Evolutionary conservation across 306 rosid species (phyloP), one percentile per base, ranked within the genome.

Genomic region (Castanopsis chinensis): DNA sequence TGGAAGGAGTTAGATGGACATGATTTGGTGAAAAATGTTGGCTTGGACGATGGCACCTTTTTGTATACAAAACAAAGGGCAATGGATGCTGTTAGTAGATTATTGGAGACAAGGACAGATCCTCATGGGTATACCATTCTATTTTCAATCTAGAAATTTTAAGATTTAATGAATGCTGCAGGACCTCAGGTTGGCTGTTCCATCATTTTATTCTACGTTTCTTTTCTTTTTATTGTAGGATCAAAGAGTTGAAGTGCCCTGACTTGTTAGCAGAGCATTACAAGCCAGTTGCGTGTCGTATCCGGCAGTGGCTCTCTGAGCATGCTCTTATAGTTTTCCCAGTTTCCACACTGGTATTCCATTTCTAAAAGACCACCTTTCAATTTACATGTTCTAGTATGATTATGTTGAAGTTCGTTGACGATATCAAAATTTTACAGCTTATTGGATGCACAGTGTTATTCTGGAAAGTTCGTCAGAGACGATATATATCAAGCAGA

Each of bases 231-330:
- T 78, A 78, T 59, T 76, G 3, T 77, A 94, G 99, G 89, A 73
- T 85, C 84, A 90, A 90, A 83, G 99, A 92, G 85, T 86, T 88
- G 73, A 94, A 91, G 83, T 92, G 97, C 78, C 93, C 97, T 17
- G 92, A 94, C 76, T 45, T 52, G 63, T 77, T 87, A 69, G 97
- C 85, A 2, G 91, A 87, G 81, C 85, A 63, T 54, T 87, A 90
- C 89, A 94, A 92, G 85, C 85, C 95, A 21, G 85, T 83, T 71
- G 41, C 91, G 7, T 94, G 97, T 69, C 83, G 83, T 75, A 58
- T 91, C 52, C 83, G 45, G 75, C 91, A 91, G 73, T 90, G 97
- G 97, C 82, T 89, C 84, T 83, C 78, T 65, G 83, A 85, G 67
- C 85, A 87, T 78, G 86, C 88, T 57, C 81, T 86, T 41, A 71